Percentiles rank a stretch among this genome's conserved stretches.
Evolutionary conservation across 805 yeast genomes (phyloP).

Genomic region (Candida awuae): DNA sequence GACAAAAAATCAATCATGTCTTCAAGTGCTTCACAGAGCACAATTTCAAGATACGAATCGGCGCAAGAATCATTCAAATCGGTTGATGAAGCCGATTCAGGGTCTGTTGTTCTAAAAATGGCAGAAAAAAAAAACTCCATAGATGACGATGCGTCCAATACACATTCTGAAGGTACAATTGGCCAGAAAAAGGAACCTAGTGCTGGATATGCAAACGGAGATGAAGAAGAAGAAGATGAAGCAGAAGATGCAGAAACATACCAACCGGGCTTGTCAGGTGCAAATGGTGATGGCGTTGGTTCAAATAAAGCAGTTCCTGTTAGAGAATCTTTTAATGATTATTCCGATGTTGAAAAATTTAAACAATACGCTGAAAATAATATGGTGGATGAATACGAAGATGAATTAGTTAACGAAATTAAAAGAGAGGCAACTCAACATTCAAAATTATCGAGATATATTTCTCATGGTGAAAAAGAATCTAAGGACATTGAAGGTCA

Average conservation of each 20-base stretch:
- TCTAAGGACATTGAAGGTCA: constrained; percentile 9
- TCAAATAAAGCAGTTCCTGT: constrained; percentile 5
- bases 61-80: constrained; percentile 8
- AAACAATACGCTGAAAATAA: neutral
- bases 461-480: constrained; percentile 11
- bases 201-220: too few relatives aligned
- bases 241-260: neutral
- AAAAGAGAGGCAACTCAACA: constrained; percentile 16
- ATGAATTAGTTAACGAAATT: constrained; percentile 19
- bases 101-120: too few relatives aligned
- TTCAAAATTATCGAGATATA: constrained; percentile 16
- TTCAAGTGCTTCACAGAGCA: constrained; percentile 2
- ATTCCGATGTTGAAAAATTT: constrained; percentile 3
- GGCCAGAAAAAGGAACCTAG: too few relatives aligned
- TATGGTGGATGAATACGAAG: constrained; percentile 15
- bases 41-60: constrained; percentile 8
- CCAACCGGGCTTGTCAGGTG: neutral
- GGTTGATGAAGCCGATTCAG: too few relatives aligned
- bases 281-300: neutral
- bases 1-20: constrained; percentile 6
- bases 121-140: too few relatives aligned
- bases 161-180: too few relatives aligned
- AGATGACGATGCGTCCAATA: too few relatives aligned
- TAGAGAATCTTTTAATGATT: constrained; percentile 1
- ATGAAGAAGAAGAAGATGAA: too few relatives aligned